Conservation (phyloP, 2,329 filamentous ascomycete genomes). For the Rhynchosporium agropyri region DNA sequence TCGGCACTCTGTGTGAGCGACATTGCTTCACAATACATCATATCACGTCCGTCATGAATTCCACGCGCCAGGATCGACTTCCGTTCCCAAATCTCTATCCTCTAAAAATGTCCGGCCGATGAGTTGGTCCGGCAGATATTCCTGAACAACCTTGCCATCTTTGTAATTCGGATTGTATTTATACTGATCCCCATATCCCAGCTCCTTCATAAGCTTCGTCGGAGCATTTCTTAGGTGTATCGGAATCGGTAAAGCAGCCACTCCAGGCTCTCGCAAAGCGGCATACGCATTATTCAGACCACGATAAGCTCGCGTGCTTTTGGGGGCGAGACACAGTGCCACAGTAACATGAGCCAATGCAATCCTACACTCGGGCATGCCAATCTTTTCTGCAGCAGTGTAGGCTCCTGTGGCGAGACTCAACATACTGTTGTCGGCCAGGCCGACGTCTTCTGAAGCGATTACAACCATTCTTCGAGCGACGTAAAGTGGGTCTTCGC, state of each 20-base stretch:
- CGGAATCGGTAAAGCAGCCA: conserved; percentile 80
- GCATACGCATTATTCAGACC: conserved; percentile 78
- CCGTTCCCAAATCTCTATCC: conserved; percentile 75
- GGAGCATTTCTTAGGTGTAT: conserved; percentile 90
- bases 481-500: conserved; percentile 91
- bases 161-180: conserved; percentile 95
- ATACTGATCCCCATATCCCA: conserved; percentile 89
- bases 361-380: conserved; percentile 92
- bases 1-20: neutral
- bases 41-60: conserved; percentile 4
- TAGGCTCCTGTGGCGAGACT: conserved; percentile 84
- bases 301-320: conserved; percentile 85
- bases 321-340: conserved; percentile 77
- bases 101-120: conserved; percentile 75
- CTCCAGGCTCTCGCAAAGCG: conserved; percentile 78
- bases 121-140: conserved; percentile 83
- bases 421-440: conserved; percentile 84
- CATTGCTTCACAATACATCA: too few species aligned
- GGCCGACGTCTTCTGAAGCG: conserved; percentile 88
- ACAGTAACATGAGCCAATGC: conserved; percentile 86
- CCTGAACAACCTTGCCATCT: conserved; percentile 80
- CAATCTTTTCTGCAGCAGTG: conserved; percentile 87
- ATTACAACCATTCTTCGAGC: conserved; percentile 93
- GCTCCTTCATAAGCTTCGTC: conserved; percentile 87
- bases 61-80: conserved; percentile 63